Evolutionary conservation across 495 filamentous ascomycete genomes (phyloP), one percentile per base, ranked within the genome.

Genomic region (Penicillium parvum): DNA sequence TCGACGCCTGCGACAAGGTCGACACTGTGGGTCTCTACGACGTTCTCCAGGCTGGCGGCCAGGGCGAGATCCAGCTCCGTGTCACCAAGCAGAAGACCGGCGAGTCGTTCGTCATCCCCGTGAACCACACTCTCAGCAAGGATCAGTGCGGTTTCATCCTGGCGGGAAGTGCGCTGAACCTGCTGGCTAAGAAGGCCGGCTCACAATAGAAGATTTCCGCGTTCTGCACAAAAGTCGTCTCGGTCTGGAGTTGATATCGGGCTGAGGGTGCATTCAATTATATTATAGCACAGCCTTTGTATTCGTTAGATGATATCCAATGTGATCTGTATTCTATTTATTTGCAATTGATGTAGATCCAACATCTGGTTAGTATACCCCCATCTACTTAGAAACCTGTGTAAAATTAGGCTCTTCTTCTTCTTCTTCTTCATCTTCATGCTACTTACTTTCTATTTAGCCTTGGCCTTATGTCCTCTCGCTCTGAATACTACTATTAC

Each of bases 131-230:
- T 5, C 74, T 98, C 23, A 90, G 82, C 56, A 73, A 77, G 61
- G 92, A 96, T 60, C 92, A 98, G 72, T 84, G 84, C 49, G 81
- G 72, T 1, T 98, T 96, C 61, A 85, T 98, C 30, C 69, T 98
- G 7, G 92, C 92, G 2, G 92, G 92, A 6, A 95, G 89, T 67
- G 92, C 92, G 36, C 65, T 98, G 71, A 98, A 98, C 72, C 49
- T 94, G 58, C 65, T 96, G 55, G 79, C 85, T 11, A 79, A 81
- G 74, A 66, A 64, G 52, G 71, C 58, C 25, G 39, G 48, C 11
- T 34, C 45, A 11, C 40, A 55, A 25, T 52, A 47, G 40, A 26
- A 21, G 29, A 40, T 23, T 37, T 7, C 34, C 27, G 29, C 25
- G 10, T 35, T 18, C n/a, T 18, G 28, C 30, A 22, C 23, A 27